A percentile compares a stretch with the other conserved stretches of the same genome.
Conservation (phyloP, 1,284 basidiomycete genomes). For the Hymenochaete sp. region DNA sequence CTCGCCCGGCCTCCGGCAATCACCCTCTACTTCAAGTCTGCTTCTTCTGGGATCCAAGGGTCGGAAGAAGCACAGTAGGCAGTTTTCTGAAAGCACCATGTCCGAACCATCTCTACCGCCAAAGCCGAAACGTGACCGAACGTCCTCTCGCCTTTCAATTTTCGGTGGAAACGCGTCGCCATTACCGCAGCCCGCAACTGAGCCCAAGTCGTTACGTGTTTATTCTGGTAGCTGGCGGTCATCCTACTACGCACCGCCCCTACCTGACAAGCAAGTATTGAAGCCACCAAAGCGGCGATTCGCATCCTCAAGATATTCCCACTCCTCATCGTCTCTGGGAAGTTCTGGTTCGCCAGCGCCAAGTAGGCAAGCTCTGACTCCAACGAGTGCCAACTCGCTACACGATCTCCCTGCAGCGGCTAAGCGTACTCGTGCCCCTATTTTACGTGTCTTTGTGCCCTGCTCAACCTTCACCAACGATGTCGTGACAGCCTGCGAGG, state of each 20-base stretch:
- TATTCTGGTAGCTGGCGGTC: slow-evolving; percentile 47
- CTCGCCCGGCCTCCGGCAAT: slow-evolving; percentile 12
- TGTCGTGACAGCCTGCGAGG: slow-evolving; percentile 48
- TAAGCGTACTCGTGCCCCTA: slow-evolving; percentile 56
- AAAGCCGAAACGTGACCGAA: slow-evolving; percentile 7
- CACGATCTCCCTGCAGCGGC: slow-evolving; percentile 57
- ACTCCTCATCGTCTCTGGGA: slow-evolving; percentile 28
- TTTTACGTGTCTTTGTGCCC: slow-evolving; percentile 67
- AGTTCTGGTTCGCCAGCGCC: slow-evolving; percentile 22
- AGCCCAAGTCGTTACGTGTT: slow-evolving; percentile 43
- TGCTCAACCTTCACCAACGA: slow-evolving; percentile 45
- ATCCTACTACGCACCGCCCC: slow-evolving; percentile 23
- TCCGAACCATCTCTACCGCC: neutral
- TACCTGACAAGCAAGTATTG: slow-evolving; percentile 32
- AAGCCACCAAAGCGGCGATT: slow-evolving; percentile 30
- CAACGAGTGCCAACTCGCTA: slow-evolving; percentile 33
- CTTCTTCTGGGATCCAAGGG: neutral
- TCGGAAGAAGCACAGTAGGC: slow-evolving; percentile 7
- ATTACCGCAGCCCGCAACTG: slow-evolving; percentile 40
- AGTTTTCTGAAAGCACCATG: slow-evolving; percentile 11
- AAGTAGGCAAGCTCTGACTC: slow-evolving; percentile 28
- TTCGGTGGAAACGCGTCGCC: slow-evolving; percentile 27
- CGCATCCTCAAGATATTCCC: slow-evolving; percentile 35
- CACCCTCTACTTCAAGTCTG: slow-evolving; percentile 17
- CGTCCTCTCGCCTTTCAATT: slow-evolving; percentile 26